phyloP scores from a whole-genome alignment of 306 rosid genomes.

The Dalbergia oliveri region DNA sequence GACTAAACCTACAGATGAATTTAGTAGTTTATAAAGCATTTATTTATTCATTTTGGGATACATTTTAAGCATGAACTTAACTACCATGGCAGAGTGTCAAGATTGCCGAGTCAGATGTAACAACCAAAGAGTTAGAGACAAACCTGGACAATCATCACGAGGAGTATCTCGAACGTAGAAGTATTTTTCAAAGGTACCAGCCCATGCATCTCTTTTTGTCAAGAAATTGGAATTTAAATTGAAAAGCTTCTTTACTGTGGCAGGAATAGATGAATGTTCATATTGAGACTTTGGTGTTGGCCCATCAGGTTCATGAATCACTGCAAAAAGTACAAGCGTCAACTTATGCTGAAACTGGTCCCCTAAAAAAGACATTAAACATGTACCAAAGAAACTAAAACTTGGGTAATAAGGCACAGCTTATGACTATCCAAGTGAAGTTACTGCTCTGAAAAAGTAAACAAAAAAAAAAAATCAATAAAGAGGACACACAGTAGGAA shows the following conservation, averaged over 20 bases:
- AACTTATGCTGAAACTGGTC: slow-evolving; percentile 22
- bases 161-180: slow-evolving; percentile 77
- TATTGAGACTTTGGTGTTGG: slow-evolving; percentile 83
- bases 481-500: not conserved
- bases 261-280: slow-evolving; percentile 92
- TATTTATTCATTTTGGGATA: too few species aligned
- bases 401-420: slow-evolving; percentile 8
- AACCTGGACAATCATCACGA: slow-evolving; percentile 96
- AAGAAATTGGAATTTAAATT: slow-evolving; percentile 92
- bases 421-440: slow-evolving; percentile 20
- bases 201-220: slow-evolving; percentile 99
- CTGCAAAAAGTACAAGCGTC: slow-evolving; percentile 53
- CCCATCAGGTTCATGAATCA: slow-evolving; percentile 83
- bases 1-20: not conserved
- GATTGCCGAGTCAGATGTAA: not conserved
- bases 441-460: not conserved
- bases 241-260: slow-evolving; percentile 93
- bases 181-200: slow-evolving; percentile 86
- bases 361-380: slow-evolving; percentile 4
- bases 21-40: not conserved
- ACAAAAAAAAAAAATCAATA: not conserved
- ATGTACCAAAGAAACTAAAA: slow-evolving; percentile 1
- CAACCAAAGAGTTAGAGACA: slow-evolving; percentile 29
- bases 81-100: not conserved
- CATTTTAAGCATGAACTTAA: not conserved